phyloP scores from a whole-genome alignment of 495 filamentous ascomycete species.

The Recurvomyces mirabilis region DNA sequence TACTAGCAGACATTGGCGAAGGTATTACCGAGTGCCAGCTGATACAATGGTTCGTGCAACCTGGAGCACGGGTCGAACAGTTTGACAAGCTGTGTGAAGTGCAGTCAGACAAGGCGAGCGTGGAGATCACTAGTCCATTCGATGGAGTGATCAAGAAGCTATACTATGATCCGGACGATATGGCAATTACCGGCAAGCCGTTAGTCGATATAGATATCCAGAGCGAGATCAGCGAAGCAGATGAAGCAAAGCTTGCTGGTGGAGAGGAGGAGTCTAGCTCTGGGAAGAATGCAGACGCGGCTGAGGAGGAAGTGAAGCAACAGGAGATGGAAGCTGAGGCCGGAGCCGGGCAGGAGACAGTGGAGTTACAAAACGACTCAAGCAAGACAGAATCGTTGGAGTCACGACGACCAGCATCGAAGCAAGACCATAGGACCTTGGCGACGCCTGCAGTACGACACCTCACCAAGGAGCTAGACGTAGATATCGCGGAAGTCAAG shows the following conservation, averaged over 20 bases:
- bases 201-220: slow-evolving; percentile 69
- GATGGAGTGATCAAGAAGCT: slow-evolving; percentile 93
- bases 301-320: slow-evolving; percentile 34
- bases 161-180: slow-evolving; percentile 90
- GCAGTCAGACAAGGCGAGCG: slow-evolving; percentile 96
- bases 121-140: slow-evolving; percentile 92
- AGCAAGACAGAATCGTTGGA: too few relatives aligned
- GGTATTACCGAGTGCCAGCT: slow-evolving; percentile 97
- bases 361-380: neutral
- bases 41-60: slow-evolving; percentile 99
- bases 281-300: slow-evolving; percentile 31
- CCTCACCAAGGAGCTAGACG: slow-evolving; percentile 60
- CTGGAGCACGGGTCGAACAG: slow-evolving; percentile 89
- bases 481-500: slow-evolving; percentile 63
- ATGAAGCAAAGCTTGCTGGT: slow-evolving; percentile 34
- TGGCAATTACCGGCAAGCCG: slow-evolving; percentile 81
- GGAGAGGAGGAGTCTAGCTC: slow-evolving; percentile 8
- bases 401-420: neutral
- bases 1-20: slow-evolving; percentile 94
- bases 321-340: slow-evolving; percentile 28
- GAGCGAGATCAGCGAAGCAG: slow-evolving; percentile 46
- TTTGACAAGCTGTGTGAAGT: slow-evolving; percentile 97
- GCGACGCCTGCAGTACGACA: slow-evolving; percentile 92
- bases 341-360: neutral
- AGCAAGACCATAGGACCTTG: slow-evolving; percentile 46